A percentile compares a stretch with the other conserved stretches of the same genome.
Evolutionary conservation across 148 eudicot species (phyloP).

Genomic region (Vaccinium macrocarpon): DNA sequence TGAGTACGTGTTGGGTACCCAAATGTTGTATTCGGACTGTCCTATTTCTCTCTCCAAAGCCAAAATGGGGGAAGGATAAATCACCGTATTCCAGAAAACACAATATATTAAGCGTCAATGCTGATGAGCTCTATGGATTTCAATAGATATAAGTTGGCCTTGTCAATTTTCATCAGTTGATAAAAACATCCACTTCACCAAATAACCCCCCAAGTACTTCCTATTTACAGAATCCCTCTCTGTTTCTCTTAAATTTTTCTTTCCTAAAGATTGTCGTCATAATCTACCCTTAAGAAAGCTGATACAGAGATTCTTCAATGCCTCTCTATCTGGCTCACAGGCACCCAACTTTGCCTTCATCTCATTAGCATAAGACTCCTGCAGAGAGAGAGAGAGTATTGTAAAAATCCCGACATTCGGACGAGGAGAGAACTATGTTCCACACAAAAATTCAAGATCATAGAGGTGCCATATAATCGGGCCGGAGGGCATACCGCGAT

Average conservation of each 20-base stretch:
- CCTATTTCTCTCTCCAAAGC: no score
- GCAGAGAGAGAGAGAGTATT: conserved; percentile 4
- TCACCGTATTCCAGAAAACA: neutral
- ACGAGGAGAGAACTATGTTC: neutral
- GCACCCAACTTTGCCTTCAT: conserved; percentile 42
- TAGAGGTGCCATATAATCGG: neutral
- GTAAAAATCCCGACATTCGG: neutral
- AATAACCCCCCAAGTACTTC: neutral
- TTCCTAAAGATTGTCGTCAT: neutral
- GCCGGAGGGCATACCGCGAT: conserved; percentile 29
- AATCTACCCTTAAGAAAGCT: conserved; percentile 64
- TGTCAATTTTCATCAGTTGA: neutral
- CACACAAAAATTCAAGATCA: neutral
- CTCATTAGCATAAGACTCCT: conserved; percentile 63
- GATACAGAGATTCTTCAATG: conserved; percentile 70
- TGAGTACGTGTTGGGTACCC: no score
- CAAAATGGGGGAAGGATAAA: neutral
- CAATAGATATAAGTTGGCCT: neutral
- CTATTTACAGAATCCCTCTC: neutral
- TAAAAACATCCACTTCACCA: neutral
- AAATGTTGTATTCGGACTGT: no score
- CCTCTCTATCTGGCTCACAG: conserved; percentile 64
- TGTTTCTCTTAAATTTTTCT: neutral
- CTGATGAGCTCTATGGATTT: neutral
- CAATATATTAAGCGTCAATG: neutral